These are phyloP conservation scores for Kwoniella heveanensis DNA, from an alignment of 768 basidiomycete species.

Conservation along the genomic window DNA sequence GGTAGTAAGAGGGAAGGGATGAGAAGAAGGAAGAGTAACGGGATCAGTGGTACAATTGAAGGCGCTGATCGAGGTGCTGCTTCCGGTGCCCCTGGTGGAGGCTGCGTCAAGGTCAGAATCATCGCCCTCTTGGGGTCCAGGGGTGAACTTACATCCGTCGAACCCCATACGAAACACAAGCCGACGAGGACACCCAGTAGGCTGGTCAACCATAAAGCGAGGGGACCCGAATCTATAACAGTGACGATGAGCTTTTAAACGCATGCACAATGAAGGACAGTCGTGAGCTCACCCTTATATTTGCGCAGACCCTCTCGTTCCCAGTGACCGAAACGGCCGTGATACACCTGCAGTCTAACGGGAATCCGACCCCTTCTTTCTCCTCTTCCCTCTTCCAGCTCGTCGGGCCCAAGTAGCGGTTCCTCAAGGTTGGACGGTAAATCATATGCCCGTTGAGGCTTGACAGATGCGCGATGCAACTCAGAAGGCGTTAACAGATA, in stretches of 20 bases:
- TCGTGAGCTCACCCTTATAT: conserved; percentile 47
- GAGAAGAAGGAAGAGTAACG: conserved; percentile 47
- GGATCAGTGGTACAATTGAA: conserved; percentile 48
- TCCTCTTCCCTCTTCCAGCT: conserved; percentile 23
- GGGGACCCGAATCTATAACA: conserved; percentile 43
- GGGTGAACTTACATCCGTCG: conserved; percentile 46
- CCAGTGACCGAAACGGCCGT: conserved; percentile 49
- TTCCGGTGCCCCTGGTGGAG: conserved; percentile 31
- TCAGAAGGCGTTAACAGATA: conserved; percentile 40
- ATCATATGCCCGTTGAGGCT: conserved; percentile 4
- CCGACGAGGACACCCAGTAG: conserved; percentile 47
- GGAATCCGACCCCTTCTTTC: conserved; percentile 30
- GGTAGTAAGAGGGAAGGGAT: conserved; percentile 46
- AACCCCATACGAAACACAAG: conserved; percentile 54
- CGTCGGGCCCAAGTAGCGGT: conserved; percentile 47
- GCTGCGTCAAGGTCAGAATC: conserved; percentile 10
- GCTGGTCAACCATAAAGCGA: conserved; percentile 52
- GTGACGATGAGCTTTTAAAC: conserved; percentile 1
- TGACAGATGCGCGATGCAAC: conserved; percentile 19
- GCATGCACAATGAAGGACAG: neutral
- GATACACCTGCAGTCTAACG: conserved; percentile 45
- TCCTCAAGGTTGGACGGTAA: conserved; percentile 33
- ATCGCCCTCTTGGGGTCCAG: no score
- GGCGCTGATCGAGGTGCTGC: conserved; percentile 38
- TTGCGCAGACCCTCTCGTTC: conserved; percentile 46